Percentiles rank a stretch among this genome's conserved stretches.
Evolutionary conservation across 2,329 filamentous ascomycete genomes (phyloP).

Genomic region (Hypoxylon sp.): DNA sequence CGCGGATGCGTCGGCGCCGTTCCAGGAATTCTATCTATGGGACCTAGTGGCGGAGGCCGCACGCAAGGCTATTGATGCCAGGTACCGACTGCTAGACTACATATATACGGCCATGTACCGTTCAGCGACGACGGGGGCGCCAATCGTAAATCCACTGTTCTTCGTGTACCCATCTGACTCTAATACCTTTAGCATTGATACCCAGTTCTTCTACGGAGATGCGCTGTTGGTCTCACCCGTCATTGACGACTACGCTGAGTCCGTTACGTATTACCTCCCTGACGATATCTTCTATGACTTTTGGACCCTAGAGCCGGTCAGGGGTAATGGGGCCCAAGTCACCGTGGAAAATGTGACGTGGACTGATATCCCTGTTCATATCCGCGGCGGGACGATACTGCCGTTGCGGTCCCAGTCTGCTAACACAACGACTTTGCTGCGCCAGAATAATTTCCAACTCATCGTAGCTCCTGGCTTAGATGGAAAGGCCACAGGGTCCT

Average conservation of each 20-base stretch:
- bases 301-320: slow-evolving; percentile 45
- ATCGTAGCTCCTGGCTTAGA: slow-evolving; percentile 64
- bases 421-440: slow-evolving; percentile 65
- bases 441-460: slow-evolving; percentile 64
- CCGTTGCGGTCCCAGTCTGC: slow-evolving; percentile 66
- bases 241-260: slow-evolving; percentile 60
- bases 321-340: slow-evolving; percentile 45
- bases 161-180: slow-evolving; percentile 74
- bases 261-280: slow-evolving; percentile 65
- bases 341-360: slow-evolving; percentile 46
- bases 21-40: slow-evolving; percentile 76
- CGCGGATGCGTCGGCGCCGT: slow-evolving; percentile 64
- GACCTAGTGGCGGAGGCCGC: slow-evolving; percentile 73
- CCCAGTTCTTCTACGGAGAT: slow-evolving; percentile 67
- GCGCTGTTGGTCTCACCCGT: slow-evolving; percentile 66
- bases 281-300: slow-evolving; percentile 67
- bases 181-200: slow-evolving; percentile 62
- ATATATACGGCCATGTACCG: slow-evolving; percentile 79
- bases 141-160: slow-evolving; percentile 78
- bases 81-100: slow-evolving; percentile 87
- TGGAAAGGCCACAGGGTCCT: slow-evolving; percentile 62
- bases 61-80: slow-evolving; percentile 76
- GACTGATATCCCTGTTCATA: slow-evolving; percentile 71
- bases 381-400: slow-evolving; percentile 73
- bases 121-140: slow-evolving; percentile 72